Evolutionary conservation across 169 alveolate species (phyloP), one percentile per base, ranked within the genome.

Genomic region (Plasmodium ovale): DNA sequence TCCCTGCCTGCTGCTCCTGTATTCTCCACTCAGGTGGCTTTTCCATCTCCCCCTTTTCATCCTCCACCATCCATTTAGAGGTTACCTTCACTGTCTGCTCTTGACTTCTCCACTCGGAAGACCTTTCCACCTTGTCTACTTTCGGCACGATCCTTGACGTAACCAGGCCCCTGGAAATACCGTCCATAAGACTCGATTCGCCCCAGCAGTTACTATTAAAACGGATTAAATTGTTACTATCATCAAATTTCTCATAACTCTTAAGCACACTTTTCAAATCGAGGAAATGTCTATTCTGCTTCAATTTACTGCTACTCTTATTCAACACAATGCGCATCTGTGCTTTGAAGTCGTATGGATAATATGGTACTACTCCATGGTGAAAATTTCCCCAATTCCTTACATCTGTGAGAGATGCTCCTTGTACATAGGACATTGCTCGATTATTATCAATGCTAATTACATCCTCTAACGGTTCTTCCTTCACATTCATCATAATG

Each of bases 401-500:
- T n/a, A n/a, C n/a, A n/a, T n/a, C n/a, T n/a, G n/a, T n/a, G n/a
- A n/a, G n/a, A n/a, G n/a, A n/a, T n/a, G n/a, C n/a, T n/a, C n/a
- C n/a, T 49, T 23, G 21, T 10, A 37, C 42, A 21, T 69, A 69
- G 10, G 58, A 51, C 7, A 70, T 33, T 65, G 60, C 25, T 4
- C 69, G 31, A 65, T 71, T 77, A 49, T 73, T 49, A 29, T 67
- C 33, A 37, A 82, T 39, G 42, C 64, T 77, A 10, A 87, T 69
- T 23, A 59, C 72, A 39, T 69, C 72, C 10, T 69, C 73, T 35
- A 77, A 69, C 25, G 49, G 31, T 47, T 72, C 87, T n/a, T 87
- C 93, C 56, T 82, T 87, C 9, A 62, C 31, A 58, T 77, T 87
- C 21, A 87, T 68, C 90, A 71, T 77, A 39, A 77, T 47, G 39